Evolutionary conservation across 805 yeast species (phyloP), one percentile per base, ranked within the genome.

Genomic region (Lipomyces starkeyi): DNA sequence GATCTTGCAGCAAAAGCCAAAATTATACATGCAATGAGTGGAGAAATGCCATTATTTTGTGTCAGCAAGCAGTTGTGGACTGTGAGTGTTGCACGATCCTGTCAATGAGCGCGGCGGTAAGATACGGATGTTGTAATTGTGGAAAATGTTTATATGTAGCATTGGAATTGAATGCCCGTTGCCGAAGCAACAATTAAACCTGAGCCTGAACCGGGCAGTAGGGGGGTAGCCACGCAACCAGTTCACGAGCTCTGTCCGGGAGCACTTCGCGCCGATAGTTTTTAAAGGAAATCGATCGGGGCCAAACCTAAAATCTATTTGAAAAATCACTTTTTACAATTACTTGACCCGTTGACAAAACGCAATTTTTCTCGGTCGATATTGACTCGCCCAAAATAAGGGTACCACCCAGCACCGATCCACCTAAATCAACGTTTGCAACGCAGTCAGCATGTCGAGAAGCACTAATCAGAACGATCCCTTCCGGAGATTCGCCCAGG

Each of bases 391-490:
- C n/a, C n/a, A n/a, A n/a, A n/a, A n/a, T n/a, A n/a, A n/a, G n/a
- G n/a, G n/a, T n/a, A n/a, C n/a, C n/a, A n/a, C n/a, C n/a, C n/a
- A n/a, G n/a, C n/a, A n/a, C 49, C 49, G 49, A 43, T 43, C 49
- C 7, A 43, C 49, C 49, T n/a, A 3, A n/a, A 11, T 43, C 49
- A 17, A 43, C 20, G 49, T 43, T 37, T 37, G 9, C 49, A 43
- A 7, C 49, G 22, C 14, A 0, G 20, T 17, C 8, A 43, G 14
- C 20, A 43, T 43, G 61, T 29, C 35, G 3, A 25, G 49, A 43
- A n/a, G 22, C 11, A 54, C 69, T 9, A 64, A 67, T 43, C 70
- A 67, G 27, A 66, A 66, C 62, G 71, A 68, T 25, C 65, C 70
- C 22, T 67, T 60, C 47, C 70, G 65, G 43, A 20, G 69, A 29